Evolutionary conservation across 1,284 basidiomycete species (phyloP).

Genomic region (Apiotrichum veenhuisii): DNA sequence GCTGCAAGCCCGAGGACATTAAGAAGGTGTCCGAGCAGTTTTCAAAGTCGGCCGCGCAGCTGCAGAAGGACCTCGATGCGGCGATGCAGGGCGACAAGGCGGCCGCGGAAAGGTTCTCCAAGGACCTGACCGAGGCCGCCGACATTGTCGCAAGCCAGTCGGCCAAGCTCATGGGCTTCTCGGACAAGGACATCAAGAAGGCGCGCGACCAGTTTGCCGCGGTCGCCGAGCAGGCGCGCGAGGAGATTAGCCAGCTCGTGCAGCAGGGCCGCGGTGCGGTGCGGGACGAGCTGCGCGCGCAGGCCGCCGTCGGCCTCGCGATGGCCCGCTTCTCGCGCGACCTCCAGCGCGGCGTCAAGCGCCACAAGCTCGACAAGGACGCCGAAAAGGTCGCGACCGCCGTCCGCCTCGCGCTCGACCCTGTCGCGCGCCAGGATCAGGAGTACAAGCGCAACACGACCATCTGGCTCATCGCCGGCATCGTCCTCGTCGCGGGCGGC

Average conservation of each 20-base stretch:
- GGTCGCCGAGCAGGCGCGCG: not conserved
- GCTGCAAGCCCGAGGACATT: constrained; percentile 2
- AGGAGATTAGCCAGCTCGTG: not conserved
- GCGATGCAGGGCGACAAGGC: not conserved
- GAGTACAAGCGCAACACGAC: not conserved
- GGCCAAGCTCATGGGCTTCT: not conserved
- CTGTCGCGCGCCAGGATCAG: not conserved
- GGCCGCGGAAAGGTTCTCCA: not conserved
- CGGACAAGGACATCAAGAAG: not conserved
- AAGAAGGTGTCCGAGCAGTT: not conserved
- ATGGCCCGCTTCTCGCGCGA: constrained; percentile 1
- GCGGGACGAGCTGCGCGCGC: not conserved
- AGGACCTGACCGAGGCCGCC: not conserved
- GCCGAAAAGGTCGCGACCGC: not conserved
- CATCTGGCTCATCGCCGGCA: not conserved
- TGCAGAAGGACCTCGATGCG: not conserved
- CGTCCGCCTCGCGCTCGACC: not conserved
- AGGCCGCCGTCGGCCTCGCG: not conserved
- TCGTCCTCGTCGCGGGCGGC: not conserved
- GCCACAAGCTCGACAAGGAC: not conserved
- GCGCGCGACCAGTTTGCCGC: constrained; percentile 1
- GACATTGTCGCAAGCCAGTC: not conserved
- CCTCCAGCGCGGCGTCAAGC: not conserved
- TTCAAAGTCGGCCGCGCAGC: not conserved
- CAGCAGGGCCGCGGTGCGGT: not conserved